Conservation (phyloP, 495 filamentous ascomycete genomes). For the Neurospora sp. region DNA sequence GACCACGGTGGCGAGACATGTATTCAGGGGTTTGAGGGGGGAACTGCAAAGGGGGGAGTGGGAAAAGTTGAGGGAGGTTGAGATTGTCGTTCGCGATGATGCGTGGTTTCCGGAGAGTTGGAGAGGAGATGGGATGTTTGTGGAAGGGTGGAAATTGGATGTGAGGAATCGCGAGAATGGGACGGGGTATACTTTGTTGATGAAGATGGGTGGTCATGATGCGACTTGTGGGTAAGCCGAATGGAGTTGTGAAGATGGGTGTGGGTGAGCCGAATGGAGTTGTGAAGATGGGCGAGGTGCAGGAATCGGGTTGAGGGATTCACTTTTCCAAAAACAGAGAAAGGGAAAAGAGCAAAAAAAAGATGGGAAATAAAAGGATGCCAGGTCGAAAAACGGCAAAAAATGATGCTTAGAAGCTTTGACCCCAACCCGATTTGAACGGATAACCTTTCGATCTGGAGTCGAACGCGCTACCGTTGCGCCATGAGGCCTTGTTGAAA, state of each 20-base stretch:
- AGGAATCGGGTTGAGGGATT: not conserved
- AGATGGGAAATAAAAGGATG: not conserved
- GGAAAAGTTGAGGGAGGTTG: not conserved
- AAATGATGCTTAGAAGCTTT: not conserved
- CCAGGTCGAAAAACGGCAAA: not conserved
- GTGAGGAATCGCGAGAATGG: not conserved
- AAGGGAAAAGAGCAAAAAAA: not conserved
- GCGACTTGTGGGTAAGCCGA: rapidly evolving
- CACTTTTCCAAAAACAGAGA: no score
- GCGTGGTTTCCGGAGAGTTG: not conserved
- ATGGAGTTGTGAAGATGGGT: not conserved
- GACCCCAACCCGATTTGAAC: not conserved
- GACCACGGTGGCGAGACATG: not conserved
- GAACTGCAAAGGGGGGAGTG: not conserved
- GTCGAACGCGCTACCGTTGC: not conserved
- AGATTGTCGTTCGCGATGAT: not conserved
- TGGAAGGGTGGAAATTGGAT: not conserved
- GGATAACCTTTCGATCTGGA: not conserved
- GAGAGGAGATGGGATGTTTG: not conserved
- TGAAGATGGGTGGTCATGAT: not conserved
- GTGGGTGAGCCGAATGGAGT: not conserved
- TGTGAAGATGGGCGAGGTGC: no score
- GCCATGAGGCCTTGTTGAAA: not conserved
- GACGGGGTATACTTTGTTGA: not conserved
- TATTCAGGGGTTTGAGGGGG: not conserved